Evolutionary conservation across 495 filamentous ascomycete species (phyloP).

Genomic region (Penicillium tannophilum): DNA sequence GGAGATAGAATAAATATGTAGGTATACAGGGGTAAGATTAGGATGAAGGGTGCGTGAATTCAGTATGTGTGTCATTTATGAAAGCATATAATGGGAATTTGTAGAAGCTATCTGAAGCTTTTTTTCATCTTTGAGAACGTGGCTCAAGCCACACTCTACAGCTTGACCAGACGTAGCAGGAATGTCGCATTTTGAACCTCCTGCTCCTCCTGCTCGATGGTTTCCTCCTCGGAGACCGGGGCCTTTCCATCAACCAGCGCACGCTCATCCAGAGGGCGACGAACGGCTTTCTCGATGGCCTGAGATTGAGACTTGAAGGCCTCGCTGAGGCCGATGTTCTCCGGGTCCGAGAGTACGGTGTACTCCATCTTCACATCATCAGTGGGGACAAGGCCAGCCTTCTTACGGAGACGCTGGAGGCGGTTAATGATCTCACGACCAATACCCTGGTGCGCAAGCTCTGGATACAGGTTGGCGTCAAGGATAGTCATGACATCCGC

Average conservation of each 20-base stretch:
- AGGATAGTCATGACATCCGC: slow-evolving; percentile 80
- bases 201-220: slow-evolving; percentile 84
- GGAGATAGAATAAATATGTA: too few species aligned
- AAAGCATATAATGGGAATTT: background rate
- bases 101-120: background rate
- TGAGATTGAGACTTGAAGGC: slow-evolving; percentile 70
- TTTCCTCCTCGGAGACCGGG: slow-evolving; percentile 55
- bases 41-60: background rate
- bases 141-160: slow-evolving; percentile 47
- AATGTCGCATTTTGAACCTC: slow-evolving; percentile 88
- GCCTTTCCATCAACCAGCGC: slow-evolving; percentile 64
- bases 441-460: slow-evolving; percentile 73
- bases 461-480: slow-evolving; percentile 72
- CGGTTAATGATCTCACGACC: slow-evolving; percentile 83
- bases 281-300: slow-evolving; percentile 75
- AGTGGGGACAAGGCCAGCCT: slow-evolving; percentile 75
- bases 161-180: slow-evolving; percentile 76
- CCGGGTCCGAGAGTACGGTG: slow-evolving; percentile 71
- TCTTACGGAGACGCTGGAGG: slow-evolving; percentile 79
- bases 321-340: slow-evolving; percentile 70
- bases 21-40: background rate
- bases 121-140: background rate
- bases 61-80: background rate
- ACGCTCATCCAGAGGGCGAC: slow-evolving; percentile 78
- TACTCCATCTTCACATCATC: slow-evolving; percentile 90